Percentiles rank a stretch among this genome's conserved stretches.
Evolutionary conservation across 2,329 filamentous ascomycete genomes (phyloP).

Genomic region (Mycogone perniciosa): DNA sequence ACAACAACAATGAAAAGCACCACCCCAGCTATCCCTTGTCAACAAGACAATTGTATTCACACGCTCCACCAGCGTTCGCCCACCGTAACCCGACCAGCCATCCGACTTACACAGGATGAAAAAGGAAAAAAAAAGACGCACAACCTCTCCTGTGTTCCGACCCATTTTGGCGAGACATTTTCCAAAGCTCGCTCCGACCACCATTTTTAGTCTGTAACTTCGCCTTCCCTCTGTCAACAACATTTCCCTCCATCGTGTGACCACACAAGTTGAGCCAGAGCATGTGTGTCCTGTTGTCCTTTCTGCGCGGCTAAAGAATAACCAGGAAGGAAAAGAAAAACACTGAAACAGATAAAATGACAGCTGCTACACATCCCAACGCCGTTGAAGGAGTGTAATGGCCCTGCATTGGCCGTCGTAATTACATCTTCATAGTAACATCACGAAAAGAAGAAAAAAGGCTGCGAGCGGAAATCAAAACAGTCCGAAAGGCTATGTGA

Average conservation of each 20-base stretch:
- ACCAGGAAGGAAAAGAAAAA: constrained; percentile 5
- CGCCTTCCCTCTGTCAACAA: constrained; percentile 2
- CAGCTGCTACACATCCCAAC: constrained; percentile 28
- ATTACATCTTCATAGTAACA: constrained; percentile 30
- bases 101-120: constrained; percentile 13
- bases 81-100: constrained; percentile 9
- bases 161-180: constrained; percentile 5
- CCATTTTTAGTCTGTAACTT: constrained; percentile 9
- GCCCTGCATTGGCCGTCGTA: constrained; percentile 29
- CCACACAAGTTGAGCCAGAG: constrained; percentile 3
- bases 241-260: constrained; percentile 1
- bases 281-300: constrained; percentile 4
- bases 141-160: constrained; percentile 1
- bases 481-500: neutral
- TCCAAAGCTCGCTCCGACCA: constrained; percentile 12
- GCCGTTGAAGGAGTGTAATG: constrained; percentile 34
- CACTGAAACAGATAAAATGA: constrained; percentile 12
- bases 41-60: constrained; percentile 11
- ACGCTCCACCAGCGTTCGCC: constrained; percentile 8
- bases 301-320: constrained; percentile 7
- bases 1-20: constrained; percentile 1
- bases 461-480: constrained; percentile 9
- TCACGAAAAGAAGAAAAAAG: constrained; percentile 8
- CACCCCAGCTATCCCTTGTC: constrained; percentile 7
- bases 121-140: constrained; percentile 7